Evolutionary conservation across 176 grass and related monocot species (phyloP).

Genomic region (Triticum timopheevii): DNA sequence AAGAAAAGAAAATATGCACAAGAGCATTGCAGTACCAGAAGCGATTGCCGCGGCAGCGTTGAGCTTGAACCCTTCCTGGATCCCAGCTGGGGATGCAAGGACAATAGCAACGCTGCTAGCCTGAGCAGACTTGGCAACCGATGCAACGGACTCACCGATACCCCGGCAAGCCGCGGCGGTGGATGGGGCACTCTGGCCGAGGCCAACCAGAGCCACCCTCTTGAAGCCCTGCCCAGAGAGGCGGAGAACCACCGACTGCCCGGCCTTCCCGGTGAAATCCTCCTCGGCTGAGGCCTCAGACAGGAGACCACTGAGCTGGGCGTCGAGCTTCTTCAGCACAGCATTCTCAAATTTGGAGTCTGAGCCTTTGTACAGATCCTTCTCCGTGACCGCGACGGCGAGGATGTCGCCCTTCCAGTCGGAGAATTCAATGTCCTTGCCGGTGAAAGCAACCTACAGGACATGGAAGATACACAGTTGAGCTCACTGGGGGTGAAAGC

Average conservation of each 20-base stretch:
- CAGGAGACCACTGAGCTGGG: slow-evolving; percentile 67
- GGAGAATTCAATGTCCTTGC: slow-evolving; percentile 68
- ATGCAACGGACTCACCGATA: slow-evolving; percentile 75
- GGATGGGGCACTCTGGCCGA: slow-evolving; percentile 62
- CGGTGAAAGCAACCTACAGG: slow-evolving; percentile 65
- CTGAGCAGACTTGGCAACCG: slow-evolving; percentile 75
- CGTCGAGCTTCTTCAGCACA: slow-evolving; percentile 68
- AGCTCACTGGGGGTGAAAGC: background rate
- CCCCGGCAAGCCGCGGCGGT: slow-evolving; percentile 38
- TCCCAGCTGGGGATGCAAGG: slow-evolving; percentile 54
- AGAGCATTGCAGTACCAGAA: slow-evolving; percentile 44
- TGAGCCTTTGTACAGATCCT: slow-evolving; percentile 72
- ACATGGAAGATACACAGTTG: background rate
- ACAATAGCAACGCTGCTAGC: slow-evolving; percentile 67
- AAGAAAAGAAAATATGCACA: background rate
- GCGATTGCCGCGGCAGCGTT: slow-evolving; percentile 67
- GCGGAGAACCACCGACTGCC: slow-evolving; percentile 76
- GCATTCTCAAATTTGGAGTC: slow-evolving; percentile 85
- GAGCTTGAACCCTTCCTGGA: slow-evolving; percentile 57
- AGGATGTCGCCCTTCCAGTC: slow-evolving; percentile 93
- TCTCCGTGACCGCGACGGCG: slow-evolving; percentile 77
- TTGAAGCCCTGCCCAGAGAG: slow-evolving; percentile 78
- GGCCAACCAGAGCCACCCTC: slow-evolving; percentile 76
- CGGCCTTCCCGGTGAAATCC: slow-evolving; percentile 85
- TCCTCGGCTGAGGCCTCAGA: slow-evolving; percentile 72